These are phyloP conservation scores for Mortierella claussenii DNA, from an alignment of 192 early-diverging fungal genomes.

Conservation along the genomic window DNA sequence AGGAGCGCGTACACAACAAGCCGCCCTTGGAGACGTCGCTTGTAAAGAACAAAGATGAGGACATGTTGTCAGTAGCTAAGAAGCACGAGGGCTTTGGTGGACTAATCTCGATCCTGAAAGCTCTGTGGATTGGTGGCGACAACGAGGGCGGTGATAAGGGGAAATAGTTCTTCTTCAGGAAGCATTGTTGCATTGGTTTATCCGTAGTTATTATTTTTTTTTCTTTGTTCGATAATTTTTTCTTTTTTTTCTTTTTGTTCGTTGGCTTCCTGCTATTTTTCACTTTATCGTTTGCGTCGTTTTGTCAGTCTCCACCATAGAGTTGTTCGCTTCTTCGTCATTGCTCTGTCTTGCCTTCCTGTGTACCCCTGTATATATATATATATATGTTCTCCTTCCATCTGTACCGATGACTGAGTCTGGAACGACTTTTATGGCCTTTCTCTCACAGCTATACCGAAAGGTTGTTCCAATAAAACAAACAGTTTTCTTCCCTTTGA, in stretches of 20 bases:
- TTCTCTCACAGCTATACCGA: no score
- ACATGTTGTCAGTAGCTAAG: neutral
- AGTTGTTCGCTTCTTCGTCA: neutral
- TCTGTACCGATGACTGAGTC: neutral
- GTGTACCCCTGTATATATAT: conserved; percentile 4
- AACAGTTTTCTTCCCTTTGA: neutral
- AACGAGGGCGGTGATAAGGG: neutral
- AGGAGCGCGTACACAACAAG: neutral
- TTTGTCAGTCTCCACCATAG: neutral
- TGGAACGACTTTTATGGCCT: no score
- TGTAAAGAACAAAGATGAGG: neutral
- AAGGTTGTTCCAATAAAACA: no score
- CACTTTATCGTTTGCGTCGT: neutral
- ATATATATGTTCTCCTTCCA: neutral
- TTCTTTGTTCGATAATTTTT: neutral
- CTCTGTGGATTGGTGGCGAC: conserved; percentile 19
- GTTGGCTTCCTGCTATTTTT: neutral
- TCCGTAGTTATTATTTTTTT: neutral
- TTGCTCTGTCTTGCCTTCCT: neutral
- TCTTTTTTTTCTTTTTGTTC: neutral
- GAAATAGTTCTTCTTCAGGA: no score
- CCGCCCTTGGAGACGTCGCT: neutral
- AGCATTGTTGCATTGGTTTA: neutral
- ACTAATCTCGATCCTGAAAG: conserved; percentile 20
- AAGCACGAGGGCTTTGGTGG: conserved; percentile 4